Evolutionary conservation across 176 grass and related monocot genomes (phyloP), one percentile per base, ranked within the genome.

Genomic region (Paspalum notatum): DNA sequence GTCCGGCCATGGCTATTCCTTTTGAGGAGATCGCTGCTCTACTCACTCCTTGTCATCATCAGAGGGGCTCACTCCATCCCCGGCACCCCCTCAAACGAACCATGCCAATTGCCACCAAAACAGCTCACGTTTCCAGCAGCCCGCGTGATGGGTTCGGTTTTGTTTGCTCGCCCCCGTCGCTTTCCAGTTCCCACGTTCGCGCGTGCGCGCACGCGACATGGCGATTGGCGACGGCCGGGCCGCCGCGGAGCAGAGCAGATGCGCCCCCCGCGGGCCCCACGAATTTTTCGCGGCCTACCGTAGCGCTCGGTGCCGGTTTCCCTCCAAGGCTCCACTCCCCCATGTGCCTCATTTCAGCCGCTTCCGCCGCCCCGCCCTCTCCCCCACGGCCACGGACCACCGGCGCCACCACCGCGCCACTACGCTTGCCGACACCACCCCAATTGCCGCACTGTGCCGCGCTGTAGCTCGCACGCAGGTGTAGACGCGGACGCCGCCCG

Each of bases 371-470:
- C 57, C 54, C 18, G 43, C 74, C 44, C 14, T 62, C 18, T 62
- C 18, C 41, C 56, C 74, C 22, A 77, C 57, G 57, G 66, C 39
- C 8, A 25, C 69, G 68, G 46, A 38, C 59, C 59, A 62, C 40
- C 64, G 40, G 17, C 64, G 12, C 41, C 65, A 45, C 22, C 59
- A 13, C 42, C 56, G 9, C 74, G 22, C 13, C 55, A 22, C 8
- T 37, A 55, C 70, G 20, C 67, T 2, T 39, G 21, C 61, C 69
- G 82, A 76, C 87, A 84, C 53, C 58, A 84, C 53, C 58, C 48
- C 80, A 82, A 68, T 48, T 80, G 77, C 80, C 69, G 80, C 45
- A 69, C 38, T 65, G 48, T 66, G 12, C 32, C 58, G 45, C 18
- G 62, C 62, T 43, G 76, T 66, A 16, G 27, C 47, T 7, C 13